Evolutionary conservation across 2,329 filamentous ascomycete genomes (phyloP).

Genomic region (Gaeumannomyces sp.): DNA sequence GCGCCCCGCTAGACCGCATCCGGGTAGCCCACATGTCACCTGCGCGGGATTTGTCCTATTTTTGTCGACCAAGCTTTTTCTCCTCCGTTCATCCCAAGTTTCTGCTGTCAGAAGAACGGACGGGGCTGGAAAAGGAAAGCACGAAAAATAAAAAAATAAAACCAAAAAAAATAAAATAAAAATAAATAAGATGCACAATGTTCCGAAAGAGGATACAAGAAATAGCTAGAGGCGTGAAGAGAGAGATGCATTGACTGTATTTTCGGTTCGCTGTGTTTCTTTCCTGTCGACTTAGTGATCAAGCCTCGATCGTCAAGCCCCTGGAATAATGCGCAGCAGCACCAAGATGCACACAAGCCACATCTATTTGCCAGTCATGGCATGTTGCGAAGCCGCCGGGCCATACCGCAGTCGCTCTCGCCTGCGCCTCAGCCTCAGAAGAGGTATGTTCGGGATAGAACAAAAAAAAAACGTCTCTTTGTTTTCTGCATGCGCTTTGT

Average conservation of each 20-base stretch:
- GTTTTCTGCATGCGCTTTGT: too few relatives aligned
- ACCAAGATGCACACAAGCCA: neutral
- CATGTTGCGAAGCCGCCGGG: neutral
- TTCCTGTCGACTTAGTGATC: neutral
- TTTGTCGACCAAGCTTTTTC: neutral
- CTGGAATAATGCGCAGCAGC: slow-evolving; percentile 1
- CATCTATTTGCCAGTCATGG: neutral
- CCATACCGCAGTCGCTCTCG: neutral
- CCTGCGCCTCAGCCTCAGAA: neutral
- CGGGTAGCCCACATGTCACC: neutral
- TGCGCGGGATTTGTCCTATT: neutral
- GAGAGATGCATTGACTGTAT: too few relatives aligned
- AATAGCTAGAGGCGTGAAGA: neutral
- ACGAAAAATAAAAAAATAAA: neutral
- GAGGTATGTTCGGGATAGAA: neutral
- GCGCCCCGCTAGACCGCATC: neutral
- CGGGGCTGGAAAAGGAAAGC: neutral
- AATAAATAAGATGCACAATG: neutral
- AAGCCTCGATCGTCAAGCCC: neutral
- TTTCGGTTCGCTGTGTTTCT: neutral
- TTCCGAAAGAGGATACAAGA: neutral
- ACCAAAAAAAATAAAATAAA: neutral
- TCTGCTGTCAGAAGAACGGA: neutral
- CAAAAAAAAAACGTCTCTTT: neutral
- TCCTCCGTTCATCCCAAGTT: neutral